These are phyloP conservation scores for Taiozyma sp. DNA, from an alignment of 1,139 yeast genomes.

Conservation along the genomic window DNA sequence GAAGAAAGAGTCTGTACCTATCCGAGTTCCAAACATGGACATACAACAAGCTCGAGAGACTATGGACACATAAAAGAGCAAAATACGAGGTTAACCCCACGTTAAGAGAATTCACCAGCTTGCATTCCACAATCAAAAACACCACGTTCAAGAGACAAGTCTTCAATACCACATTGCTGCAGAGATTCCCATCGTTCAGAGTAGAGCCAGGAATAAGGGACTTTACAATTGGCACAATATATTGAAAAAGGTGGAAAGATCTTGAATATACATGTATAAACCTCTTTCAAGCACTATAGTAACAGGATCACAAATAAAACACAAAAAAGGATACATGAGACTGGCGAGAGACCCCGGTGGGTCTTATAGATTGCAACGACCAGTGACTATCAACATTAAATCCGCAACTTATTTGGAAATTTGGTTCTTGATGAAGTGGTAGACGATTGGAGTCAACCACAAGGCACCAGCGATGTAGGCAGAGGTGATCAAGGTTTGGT, in stretches of 20 bases:
- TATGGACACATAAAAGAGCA: conserved; percentile 30
- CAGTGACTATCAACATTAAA: not conserved
- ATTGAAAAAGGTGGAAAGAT: not conserved
- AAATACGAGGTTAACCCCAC: conserved; percentile 15
- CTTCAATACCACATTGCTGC: conserved; percentile 5
- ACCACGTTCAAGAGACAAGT: conserved; percentile 16
- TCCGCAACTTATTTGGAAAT: conserved; percentile 23
- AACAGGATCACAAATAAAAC: not conserved
- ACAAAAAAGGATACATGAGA: not conserved
- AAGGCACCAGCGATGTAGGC: conserved; percentile 70
- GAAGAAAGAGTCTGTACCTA: conserved; percentile 26
- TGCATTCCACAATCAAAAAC: conserved; percentile 16
- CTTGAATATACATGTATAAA: not conserved
- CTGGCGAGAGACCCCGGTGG: not conserved
- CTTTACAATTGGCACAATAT: not conserved
- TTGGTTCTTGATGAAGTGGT: conserved; percentile 59
- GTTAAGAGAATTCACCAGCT: conserved; percentile 9
- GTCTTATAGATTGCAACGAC: not conserved
- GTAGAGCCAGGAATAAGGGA: conserved; percentile 18
- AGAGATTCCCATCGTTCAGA: conserved; percentile 12
- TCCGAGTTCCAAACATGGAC: conserved; percentile 27
- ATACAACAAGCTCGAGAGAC: conserved; percentile 29
- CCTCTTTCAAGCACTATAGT: not conserved
- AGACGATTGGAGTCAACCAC: conserved; percentile 69
- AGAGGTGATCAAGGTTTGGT: conserved; percentile 62